Evolutionary conservation across 2,329 filamentous ascomycete species (phyloP), one percentile per base, ranked within the genome.

Genomic region (Aotearoamyces nothofagi): DNA sequence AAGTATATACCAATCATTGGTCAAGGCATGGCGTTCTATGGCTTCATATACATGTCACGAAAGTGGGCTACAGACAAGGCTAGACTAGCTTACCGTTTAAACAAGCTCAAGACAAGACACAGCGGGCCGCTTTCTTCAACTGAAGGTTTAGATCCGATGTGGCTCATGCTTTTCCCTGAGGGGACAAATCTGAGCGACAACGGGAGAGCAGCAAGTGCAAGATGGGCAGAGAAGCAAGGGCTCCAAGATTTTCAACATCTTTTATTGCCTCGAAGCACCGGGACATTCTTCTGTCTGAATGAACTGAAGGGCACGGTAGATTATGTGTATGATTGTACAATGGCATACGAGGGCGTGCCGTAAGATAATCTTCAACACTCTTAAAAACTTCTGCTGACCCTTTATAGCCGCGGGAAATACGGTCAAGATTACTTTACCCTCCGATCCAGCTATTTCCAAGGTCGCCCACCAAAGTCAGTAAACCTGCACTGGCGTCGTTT

Each of bases 401-500:
- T 11, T 16, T 22, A 31, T 22, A 50, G 39, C 14, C 78, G 76
- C 33, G 80, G 77, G 22, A 67, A 78, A 43, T 94, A 77, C 41
- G 86, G 87, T n/a, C 86, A 96, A 49, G 73, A 92, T 27, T 78
- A 81, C 44, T 96, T 92, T 53, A 86, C 81, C 0, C 62, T 98
- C 4, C 69, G 71, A 3, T 84, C 84, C 27, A 92, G 83, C 4
- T 93, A 90, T 49, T 76, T 94, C 37, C 72, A 90, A 51, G 86
- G 90, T 9, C 72, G 81, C 1, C 78, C 86, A 1, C 90, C 87
- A 2, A 93, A 86, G 50, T 93, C 84, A 2, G 86, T 96, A 45
- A 96, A 94, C 54, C 86, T 96, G 61, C 79, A 92, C 55, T 98
- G 87, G 83, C 73, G 90, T 30, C 74, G 84, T 7, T 94, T 92